Conservation (phyloP, 805 yeast species). For the Ogataea trehalophila region DNA sequence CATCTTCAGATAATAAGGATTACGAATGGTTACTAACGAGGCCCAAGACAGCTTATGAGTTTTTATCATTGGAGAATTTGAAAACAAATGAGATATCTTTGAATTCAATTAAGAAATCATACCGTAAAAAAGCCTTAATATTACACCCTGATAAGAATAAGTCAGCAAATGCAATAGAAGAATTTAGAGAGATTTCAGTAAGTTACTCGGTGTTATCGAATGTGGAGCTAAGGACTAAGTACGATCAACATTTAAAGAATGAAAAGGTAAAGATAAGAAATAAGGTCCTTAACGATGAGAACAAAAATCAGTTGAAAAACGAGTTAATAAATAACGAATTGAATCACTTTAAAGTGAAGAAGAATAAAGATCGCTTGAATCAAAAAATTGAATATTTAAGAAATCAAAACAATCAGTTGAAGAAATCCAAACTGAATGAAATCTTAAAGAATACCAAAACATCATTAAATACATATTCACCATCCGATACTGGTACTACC, state of each 20-base stretch:
- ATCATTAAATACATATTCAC: too few species aligned
- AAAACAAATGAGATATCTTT: neutral
- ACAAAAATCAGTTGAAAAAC: constrained; percentile 19
- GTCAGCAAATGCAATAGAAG: constrained; percentile 21
- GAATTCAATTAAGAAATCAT: constrained; percentile 24
- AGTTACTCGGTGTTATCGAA: constrained; percentile 23
- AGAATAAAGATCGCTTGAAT: constrained; percentile 1
- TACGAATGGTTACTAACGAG: constrained; percentile 18
- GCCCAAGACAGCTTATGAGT: constrained; percentile 13
- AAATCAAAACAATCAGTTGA: constrained; percentile 14
- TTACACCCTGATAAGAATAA: constrained; percentile 34
- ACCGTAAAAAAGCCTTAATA: constrained; percentile 27
- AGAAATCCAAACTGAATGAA: constrained; percentile 10
- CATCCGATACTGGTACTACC: neutral
- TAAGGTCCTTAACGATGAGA: constrained; percentile 2
- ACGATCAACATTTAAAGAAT: constrained; percentile 17
- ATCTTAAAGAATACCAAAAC: neutral
- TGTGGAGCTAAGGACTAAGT: constrained; percentile 12
- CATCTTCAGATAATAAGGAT: constrained; percentile 6
- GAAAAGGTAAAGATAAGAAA: neutral
- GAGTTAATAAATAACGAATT: constrained; percentile 29
- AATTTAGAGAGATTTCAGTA: constrained; percentile 25
- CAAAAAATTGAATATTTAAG: constrained; percentile 16
- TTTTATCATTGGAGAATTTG: constrained; percentile 4
- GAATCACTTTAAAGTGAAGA: constrained; percentile 16